These are phyloP conservation scores for Penicillium sclerotigenum DNA, from an alignment of 2,329 filamentous ascomycete species.

Conservation along the genomic window DNA sequence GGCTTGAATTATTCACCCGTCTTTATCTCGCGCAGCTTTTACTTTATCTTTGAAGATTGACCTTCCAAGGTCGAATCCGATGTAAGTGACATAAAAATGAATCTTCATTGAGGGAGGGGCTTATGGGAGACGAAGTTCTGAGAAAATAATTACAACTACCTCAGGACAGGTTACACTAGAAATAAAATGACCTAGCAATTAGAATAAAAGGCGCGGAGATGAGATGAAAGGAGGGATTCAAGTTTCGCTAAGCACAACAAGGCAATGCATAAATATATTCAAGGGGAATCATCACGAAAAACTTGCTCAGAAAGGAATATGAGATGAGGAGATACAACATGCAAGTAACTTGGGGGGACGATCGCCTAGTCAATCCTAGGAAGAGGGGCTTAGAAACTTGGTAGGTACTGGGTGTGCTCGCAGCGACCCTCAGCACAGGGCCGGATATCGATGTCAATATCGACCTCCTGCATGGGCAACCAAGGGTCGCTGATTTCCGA, in stretches of 20 bases:
- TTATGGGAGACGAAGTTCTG: background rate
- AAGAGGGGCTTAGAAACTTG: background rate
- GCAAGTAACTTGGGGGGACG: background rate
- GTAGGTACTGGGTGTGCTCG: conserved; percentile 8
- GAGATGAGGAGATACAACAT: background rate
- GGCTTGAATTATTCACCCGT: background rate
- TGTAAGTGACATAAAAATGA: background rate
- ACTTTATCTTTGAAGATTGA: background rate
- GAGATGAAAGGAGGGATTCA: background rate
- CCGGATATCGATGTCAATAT: conserved; percentile 48
- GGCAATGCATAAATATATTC: background rate
- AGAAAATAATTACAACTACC: background rate
- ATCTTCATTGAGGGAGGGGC: too few relatives aligned
- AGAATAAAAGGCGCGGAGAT: background rate
- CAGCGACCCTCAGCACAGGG: conserved; percentile 43
- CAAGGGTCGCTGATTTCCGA: conserved; percentile 31
- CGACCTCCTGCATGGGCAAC: conserved; percentile 42
- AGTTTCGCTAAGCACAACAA: background rate
- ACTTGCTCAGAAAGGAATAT: background rate
- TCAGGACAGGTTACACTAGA: background rate
- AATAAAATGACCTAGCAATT: background rate
- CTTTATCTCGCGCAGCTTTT: background rate
- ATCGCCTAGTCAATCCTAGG: background rate
- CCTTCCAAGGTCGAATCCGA: too few relatives aligned
- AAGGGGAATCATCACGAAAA: background rate